Conservation (phyloP, 345 rosid species). For the Lenwebbia sp. region DNA sequence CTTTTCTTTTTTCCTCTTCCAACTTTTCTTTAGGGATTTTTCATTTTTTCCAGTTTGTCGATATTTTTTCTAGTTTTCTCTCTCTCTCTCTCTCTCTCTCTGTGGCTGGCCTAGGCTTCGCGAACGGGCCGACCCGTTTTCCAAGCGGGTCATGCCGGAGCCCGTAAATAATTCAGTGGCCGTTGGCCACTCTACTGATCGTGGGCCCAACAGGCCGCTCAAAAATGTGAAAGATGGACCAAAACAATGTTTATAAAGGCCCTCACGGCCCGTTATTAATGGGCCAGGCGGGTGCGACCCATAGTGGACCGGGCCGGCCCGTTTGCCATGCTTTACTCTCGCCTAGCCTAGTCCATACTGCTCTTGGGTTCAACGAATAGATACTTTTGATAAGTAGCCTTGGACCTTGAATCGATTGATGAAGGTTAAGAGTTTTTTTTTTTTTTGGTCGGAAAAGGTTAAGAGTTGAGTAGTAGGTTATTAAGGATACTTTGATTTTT, state of each 20-base stretch:
- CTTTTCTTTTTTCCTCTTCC: neutral
- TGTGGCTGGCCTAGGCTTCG: neutral
- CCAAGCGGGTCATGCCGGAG: neutral
- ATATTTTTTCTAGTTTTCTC: neutral
- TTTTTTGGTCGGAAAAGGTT: neutral
- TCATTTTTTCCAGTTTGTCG: neutral
- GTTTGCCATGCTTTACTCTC: neutral
- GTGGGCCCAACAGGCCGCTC: neutral
- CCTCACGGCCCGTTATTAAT: neutral
- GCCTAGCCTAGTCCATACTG: neutral
- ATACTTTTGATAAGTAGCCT: neutral
- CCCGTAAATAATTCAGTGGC: neutral
- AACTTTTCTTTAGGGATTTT: neutral
- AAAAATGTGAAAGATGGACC: neutral
- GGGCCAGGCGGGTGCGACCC: neutral
- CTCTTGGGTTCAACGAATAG: no score
- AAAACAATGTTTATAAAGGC: neutral
- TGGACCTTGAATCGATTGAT: neutral
- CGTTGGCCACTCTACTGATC: neutral
- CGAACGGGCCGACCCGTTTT: neutral
- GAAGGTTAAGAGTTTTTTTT: no score
- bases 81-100: no score
- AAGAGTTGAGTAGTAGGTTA: neutral
- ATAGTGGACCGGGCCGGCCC: neutral
- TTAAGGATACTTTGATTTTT: neutral